Conservation (phyloP, 2,329 filamentous ascomycete genomes). For the Didymella pinodella region DNA sequence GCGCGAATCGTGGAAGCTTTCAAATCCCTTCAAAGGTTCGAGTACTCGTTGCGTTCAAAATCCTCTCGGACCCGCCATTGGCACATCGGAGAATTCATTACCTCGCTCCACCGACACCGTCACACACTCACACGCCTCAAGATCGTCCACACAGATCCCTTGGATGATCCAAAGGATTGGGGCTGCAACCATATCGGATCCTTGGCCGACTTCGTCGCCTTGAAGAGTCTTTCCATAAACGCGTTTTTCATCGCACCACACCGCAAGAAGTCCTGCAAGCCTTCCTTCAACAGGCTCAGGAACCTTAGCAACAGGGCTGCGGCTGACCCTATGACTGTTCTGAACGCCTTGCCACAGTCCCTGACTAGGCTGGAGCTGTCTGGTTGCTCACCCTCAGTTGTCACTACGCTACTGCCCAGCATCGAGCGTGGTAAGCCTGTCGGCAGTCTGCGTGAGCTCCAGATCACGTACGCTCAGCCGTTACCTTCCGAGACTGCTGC, state of each 20-base stretch:
- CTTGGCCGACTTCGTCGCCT: neutral
- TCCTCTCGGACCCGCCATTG: no score
- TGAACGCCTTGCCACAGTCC: no score
- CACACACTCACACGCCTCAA: neutral
- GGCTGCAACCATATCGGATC: neutral
- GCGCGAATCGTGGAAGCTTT: no score
- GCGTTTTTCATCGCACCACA: neutral
- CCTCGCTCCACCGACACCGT: neutral
- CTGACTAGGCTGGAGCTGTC: no score
- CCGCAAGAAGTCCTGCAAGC: neutral
- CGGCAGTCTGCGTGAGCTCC: no score
- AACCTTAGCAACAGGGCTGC: neutral
- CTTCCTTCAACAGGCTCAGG: neutral
- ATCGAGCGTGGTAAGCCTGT: no score
- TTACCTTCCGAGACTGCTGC: neutral
- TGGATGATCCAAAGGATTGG: neutral
- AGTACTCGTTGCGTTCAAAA: no score
- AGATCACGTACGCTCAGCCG: neutral
- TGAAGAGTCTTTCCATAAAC: neutral
- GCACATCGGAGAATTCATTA: no score
- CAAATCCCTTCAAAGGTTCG: no score
- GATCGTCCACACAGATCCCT: neutral
- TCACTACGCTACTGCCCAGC: no score
- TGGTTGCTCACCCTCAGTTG: no score
- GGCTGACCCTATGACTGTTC: no score